Evolutionary conservation across 129 eudicot genomes (phyloP), one percentile per base, ranked within the genome.

Genomic region (Saussurea involucrata): DNA sequence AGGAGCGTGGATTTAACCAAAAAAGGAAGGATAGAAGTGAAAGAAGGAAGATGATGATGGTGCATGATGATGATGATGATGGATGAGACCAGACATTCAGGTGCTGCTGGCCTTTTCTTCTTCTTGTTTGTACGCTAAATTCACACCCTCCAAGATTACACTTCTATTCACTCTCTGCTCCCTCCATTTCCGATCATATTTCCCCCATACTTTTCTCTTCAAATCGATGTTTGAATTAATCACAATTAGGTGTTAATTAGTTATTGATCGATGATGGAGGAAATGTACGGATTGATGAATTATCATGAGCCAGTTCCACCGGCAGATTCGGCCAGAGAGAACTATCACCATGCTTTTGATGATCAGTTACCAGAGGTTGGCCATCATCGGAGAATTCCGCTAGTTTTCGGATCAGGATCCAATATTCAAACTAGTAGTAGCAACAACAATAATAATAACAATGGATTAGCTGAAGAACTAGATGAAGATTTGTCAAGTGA

Each of bases 91-190:
- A 81, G 70, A 81, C 84, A 81, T 81, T 83, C 78, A 78, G 88
- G 84, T 81, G 85, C 80, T 69, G 42, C 74, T 63, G 27, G 4
- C 8, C 27, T 9, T 60, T 17, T 77, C 49, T 73, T 80, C 75
- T 75, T 86, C 79, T 80, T 83, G 87, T 83, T 86, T 81, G 79
- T 81, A 86, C 82, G 87, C 87, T 77, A 83, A 73, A 72, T 73
- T 86, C 81, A 76, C 81, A 73, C 64, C 68, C 74, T 17, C 69
- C 79, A 80, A 80, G 36, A 80, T 37, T 63, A 40, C 74, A 31
- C 80, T 33, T 74, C 53, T 68, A 37, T 37, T 79, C 82, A 36
- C 81, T 76, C 86, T 74, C 61, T 79, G 78, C 81, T 74, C 83
- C 76, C 34, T 82, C 83, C 78, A 78, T 75, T 78, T 85, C 78